Evolutionary conservation across 1,284 basidiomycete genomes (phyloP).

Genomic region (Austropuccinia psidii): DNA sequence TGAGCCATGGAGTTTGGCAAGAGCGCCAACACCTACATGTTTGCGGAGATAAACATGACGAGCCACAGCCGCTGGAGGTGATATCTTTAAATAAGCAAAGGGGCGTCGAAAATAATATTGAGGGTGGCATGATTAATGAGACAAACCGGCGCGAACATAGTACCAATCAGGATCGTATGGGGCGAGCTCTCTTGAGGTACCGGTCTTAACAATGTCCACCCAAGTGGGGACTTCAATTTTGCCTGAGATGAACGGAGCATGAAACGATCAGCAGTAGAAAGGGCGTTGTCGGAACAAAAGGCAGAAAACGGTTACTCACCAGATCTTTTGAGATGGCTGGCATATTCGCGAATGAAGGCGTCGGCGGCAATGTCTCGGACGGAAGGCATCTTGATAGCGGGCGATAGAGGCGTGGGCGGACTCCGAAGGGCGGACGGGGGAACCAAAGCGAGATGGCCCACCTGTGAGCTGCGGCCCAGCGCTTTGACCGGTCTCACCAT

Average conservation of each 20-base stretch:
- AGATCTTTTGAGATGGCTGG: slow-evolving; percentile 88
- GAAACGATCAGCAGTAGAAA: neutral
- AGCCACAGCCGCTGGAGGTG: slow-evolving; percentile 72
- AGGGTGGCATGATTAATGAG: too few relatives aligned
- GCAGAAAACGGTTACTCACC: slow-evolving; percentile 48
- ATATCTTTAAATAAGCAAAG: slow-evolving; percentile 15
- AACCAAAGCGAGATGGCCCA: too few relatives aligned
- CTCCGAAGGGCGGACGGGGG: too few relatives aligned
- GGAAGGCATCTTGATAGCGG: slow-evolving; percentile 21
- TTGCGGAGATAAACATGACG: slow-evolving; percentile 99
- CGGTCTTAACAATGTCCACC: slow-evolving; percentile 99
- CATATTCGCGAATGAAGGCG: slow-evolving; percentile 81
- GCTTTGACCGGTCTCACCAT: too few relatives aligned
- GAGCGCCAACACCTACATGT: slow-evolving; percentile 91
- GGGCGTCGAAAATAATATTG: too few relatives aligned
- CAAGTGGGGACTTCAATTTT: slow-evolving; percentile 98
- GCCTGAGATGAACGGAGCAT: slow-evolving; percentile 48
- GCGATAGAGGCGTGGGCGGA: too few relatives aligned
- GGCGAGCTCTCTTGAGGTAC: slow-evolving; percentile 93
- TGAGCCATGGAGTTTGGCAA: slow-evolving; percentile 94
- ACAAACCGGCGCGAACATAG: slow-evolving; percentile 90
- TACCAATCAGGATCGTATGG: slow-evolving; percentile 99
- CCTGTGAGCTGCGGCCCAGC: too few relatives aligned
- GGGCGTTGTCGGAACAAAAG: neutral
- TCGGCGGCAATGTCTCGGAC: slow-evolving; percentile 58